Evolutionary conservation across 2,329 filamentous ascomycete genomes (phyloP).

Genomic region (Coniochaeta prunicola): DNA sequence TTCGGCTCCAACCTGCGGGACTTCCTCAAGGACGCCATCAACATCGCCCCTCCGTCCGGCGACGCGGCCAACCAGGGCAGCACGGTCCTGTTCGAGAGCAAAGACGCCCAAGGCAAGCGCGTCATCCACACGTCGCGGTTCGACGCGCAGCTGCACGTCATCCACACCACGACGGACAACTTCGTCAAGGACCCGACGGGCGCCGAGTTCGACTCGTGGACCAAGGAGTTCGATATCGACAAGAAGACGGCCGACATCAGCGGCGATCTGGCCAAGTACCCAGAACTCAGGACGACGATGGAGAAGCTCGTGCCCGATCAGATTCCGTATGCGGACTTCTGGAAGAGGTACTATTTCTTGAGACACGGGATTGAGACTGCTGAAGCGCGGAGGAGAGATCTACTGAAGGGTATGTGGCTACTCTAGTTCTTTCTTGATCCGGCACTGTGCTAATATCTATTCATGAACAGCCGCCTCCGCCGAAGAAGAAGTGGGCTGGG

Average conservation of each 20-base stretch:
- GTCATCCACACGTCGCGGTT: conserved; percentile 93
- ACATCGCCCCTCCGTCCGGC: conserved; percentile 66
- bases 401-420: conserved; percentile 52
- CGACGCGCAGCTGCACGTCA: conserved; percentile 91
- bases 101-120: conserved; percentile 80
- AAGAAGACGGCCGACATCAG: conserved; percentile 79
- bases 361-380: conserved; percentile 89
- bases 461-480: conserved; percentile 51
- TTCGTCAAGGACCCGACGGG: conserved; percentile 77
- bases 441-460: conserved; percentile 25
- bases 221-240: conserved; percentile 68
- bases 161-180: conserved; percentile 76
- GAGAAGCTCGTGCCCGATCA: conserved; percentile 90
- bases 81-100: conserved; percentile 84
- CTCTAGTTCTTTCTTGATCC: conserved; percentile 8
- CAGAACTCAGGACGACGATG: conserved; percentile 81
- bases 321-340: conserved; percentile 85
- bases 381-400: conserved; percentile 78
- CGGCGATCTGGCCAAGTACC: conserved; percentile 75
- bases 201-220: conserved; percentile 68
- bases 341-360: conserved; percentile 93
- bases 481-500: conserved; percentile 34
- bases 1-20: conserved; percentile 86
- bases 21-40: conserved; percentile 86
- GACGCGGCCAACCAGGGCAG: conserved; percentile 36